These are phyloP conservation scores for Syzygium aromaticum DNA, from an alignment of 345 rosid species.

Conservation along the genomic window DNA sequence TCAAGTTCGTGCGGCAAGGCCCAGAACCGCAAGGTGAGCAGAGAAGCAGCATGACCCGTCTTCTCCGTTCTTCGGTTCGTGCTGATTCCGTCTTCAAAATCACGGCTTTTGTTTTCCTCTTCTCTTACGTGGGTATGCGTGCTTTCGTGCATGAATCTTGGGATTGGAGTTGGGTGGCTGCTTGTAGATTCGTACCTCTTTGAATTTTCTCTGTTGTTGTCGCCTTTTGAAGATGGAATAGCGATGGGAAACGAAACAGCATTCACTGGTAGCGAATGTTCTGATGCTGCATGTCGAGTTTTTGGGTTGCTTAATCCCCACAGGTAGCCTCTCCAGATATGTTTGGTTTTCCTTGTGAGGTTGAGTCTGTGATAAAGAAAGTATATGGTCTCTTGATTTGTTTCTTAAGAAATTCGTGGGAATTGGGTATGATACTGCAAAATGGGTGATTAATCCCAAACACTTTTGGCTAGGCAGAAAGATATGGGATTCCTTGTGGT, in stretches of 20 bases:
- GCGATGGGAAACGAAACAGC: background rate
- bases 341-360: background rate
- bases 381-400: background rate
- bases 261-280: background rate
- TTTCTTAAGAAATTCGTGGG: background rate
- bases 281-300: background rate
- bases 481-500: background rate
- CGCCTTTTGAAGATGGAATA: background rate
- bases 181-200: background rate
- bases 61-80: background rate
- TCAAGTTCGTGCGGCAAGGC: background rate
- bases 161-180: background rate
- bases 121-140: background rate
- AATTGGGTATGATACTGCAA: background rate
- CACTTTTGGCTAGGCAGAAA: background rate
- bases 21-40: background rate
- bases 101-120: background rate
- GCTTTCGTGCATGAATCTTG: background rate
- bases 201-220: background rate
- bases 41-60: background rate
- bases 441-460: background rate
- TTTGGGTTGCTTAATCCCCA: background rate
- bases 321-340: background rate
- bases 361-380: background rate
- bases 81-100: background rate